Evolutionary conservation across 176 grass and related monocot genomes (phyloP).

Genomic region (Cenchrus fungigraminus): DNA sequence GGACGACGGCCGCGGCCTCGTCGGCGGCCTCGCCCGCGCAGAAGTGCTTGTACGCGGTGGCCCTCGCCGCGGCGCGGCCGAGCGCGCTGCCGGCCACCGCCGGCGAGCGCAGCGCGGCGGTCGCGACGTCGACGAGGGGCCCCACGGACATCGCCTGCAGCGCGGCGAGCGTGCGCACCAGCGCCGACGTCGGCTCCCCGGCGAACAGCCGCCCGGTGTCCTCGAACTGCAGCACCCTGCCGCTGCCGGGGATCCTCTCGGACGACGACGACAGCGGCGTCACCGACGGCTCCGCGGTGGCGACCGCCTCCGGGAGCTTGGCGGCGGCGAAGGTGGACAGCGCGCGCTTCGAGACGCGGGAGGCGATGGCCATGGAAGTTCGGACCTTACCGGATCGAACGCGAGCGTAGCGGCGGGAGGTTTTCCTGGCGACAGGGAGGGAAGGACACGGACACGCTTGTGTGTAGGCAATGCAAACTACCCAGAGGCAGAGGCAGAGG

Average conservation of each 20-base stretch:
- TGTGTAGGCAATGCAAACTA: neutral
- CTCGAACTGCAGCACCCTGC: constrained; percentile 42
- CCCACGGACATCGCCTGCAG: constrained; percentile 67
- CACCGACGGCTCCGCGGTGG: neutral
- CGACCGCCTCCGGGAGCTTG: constrained; percentile 52
- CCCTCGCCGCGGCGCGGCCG: constrained; percentile 47
- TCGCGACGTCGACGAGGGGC: constrained; percentile 64
- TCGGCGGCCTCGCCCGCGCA: constrained; percentile 76
- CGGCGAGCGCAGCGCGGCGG: constrained; percentile 50
- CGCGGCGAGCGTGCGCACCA: constrained; percentile 63
- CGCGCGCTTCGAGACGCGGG: constrained; percentile 45
- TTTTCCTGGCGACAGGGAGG: neutral
- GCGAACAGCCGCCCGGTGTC: constrained; percentile 74
- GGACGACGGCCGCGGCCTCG: constrained; percentile 58
- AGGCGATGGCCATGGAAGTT: constrained; percentile 69
- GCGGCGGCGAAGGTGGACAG: constrained; percentile 53
- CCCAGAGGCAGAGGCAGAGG: neutral
- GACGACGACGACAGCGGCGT: neutral
- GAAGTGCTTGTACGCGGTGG: constrained; percentile 75
- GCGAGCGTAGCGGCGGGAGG: neutral
- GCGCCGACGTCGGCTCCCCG: constrained; percentile 52
- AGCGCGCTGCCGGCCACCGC: constrained; percentile 50
- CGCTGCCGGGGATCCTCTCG: too few relatives aligned
- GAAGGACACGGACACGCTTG: neutral
- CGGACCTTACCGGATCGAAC: neutral